phyloP scores from a whole-genome alignment of 345 rosid genomes.

The Acer saccharum region DNA sequence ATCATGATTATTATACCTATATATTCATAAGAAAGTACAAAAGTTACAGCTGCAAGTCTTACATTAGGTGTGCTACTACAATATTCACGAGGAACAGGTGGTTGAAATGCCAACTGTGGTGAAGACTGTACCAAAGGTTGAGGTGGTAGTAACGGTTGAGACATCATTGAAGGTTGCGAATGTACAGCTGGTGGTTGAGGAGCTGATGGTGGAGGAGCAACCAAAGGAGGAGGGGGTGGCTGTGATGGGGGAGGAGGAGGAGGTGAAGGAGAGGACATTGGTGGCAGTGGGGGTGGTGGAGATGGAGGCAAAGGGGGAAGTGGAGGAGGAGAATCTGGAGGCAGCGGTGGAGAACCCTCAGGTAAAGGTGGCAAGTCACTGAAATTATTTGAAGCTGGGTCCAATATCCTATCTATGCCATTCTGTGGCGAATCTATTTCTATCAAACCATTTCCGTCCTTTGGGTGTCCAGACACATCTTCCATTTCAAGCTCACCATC shows the following conservation, averaged over 20 bases:
- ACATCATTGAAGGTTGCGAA: conserved; percentile 46
- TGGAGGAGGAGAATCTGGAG: conserved; percentile 76
- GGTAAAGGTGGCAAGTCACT: conserved; percentile 38
- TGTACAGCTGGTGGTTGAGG: conserved; percentile 40
- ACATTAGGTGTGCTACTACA: conserved; percentile 49
- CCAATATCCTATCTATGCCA: conserved; percentile 28
- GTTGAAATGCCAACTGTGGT: conserved; percentile 59
- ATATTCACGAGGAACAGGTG: conserved; percentile 55
- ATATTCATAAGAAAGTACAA: conserved; percentile 15
- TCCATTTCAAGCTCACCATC: conserved; percentile 93
- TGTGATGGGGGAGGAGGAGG: conserved; percentile 44
- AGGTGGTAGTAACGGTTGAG: conserved; percentile 47
- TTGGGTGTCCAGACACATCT: conserved; percentile 71
- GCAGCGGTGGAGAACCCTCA: conserved; percentile 68
- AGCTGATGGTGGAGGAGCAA: conserved; percentile 38
- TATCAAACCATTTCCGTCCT: conserved; percentile 45
- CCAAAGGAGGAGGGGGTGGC: conserved; percentile 38
- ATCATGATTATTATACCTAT: conserved; percentile 9
- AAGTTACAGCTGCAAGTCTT: conserved; percentile 23
- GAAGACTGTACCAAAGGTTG: conserved; percentile 53
- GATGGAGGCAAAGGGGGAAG: conserved; percentile 74
- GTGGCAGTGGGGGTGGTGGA: conserved; percentile 44
- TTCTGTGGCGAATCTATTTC: conserved; percentile 42
- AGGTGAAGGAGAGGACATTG: conserved; percentile 45
- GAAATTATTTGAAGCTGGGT: conserved; percentile 27